Conservation (phyloP, 208 protist genomes). For the Plasmodiophora brassicae region DNA sequence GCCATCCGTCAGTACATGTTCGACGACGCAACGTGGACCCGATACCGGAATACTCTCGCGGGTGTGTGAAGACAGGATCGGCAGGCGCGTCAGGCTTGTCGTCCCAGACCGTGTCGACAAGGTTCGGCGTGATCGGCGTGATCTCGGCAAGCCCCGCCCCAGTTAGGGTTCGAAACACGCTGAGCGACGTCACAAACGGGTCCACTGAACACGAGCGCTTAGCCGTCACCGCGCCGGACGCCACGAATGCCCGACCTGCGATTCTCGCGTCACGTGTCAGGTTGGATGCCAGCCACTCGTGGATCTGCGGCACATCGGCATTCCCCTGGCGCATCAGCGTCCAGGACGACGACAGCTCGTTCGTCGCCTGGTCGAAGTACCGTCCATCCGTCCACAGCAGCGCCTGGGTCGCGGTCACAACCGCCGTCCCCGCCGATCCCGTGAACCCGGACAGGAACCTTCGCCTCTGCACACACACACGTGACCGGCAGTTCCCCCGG, state of each 20-base stretch:
- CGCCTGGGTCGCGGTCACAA: constrained; percentile 62
- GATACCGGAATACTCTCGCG: neutral
- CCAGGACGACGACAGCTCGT: constrained; percentile 62
- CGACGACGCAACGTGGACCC: neutral
- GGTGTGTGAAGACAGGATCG: neutral
- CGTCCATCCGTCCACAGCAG: constrained; percentile 93
- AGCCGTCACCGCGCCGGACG: too few species aligned
- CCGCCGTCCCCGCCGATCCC: constrained; percentile 78
- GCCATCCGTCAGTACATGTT: neutral
- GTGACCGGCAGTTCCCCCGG: neutral
- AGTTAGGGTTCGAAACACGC: neutral
- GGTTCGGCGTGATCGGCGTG: constrained; percentile 26
- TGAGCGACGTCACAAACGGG: neutral
- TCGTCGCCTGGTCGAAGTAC: constrained; percentile 84
- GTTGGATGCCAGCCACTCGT: constrained; percentile 42
- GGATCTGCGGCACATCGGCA: constrained; percentile 45
- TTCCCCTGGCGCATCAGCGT: constrained; percentile 59
- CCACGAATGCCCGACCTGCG: too few species aligned
- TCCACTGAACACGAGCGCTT: neutral
- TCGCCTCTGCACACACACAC: constrained; percentile 69
- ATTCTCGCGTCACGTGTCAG: neutral
- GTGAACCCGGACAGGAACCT: constrained; percentile 86
- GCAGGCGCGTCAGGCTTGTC: neutral
- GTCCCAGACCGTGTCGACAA: constrained; percentile 42
- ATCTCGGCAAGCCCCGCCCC: neutral